A percentile compares a stretch with the other conserved stretches of the same genome.
Evolutionary conservation across 2,329 filamentous ascomycete species (phyloP).

Genomic region (Claviceps africana): DNA sequence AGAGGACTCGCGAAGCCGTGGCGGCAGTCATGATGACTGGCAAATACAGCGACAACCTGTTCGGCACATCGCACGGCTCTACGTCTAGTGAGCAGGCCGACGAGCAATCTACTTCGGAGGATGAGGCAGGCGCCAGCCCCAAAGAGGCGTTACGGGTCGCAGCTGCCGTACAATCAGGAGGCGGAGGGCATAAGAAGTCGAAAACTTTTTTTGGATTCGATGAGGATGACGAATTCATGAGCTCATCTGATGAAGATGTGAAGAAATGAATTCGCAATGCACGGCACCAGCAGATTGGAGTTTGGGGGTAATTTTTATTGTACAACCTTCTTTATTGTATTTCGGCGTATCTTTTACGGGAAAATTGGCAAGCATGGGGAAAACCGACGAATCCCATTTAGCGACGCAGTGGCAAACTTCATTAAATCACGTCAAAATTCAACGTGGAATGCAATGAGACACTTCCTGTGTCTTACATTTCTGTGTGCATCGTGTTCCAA

Average conservation of each 20-base stretch:
- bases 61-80: slow-evolving; percentile 37
- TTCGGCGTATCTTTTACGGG: background rate
- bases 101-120: slow-evolving; percentile 18
- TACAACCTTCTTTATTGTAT: background rate
- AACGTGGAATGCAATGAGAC: background rate
- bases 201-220: slow-evolving; percentile 62
- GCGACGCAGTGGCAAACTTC: background rate
- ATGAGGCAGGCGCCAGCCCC: slow-evolving; percentile 26
- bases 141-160: slow-evolving; percentile 36
- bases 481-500: background rate
- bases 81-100: slow-evolving; percentile 22
- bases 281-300: background rate
- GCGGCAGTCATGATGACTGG: slow-evolving; percentile 54
- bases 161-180: slow-evolving; percentile 21
- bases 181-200: slow-evolving; percentile 25
- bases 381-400: background rate
- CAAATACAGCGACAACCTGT: slow-evolving; percentile 45
- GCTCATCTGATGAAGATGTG: slow-evolving; percentile 47
- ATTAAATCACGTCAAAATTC: background rate
- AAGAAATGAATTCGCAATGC: background rate
- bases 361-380: background rate
- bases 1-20: slow-evolving; percentile 68
- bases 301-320: background rate
- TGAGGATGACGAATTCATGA: slow-evolving; percentile 64
- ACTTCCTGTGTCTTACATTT: background rate